A percentile compares a stretch with the other conserved stretches of the same genome.
Evolutionary conservation across 2,329 filamentous ascomycete species (phyloP).

Genomic region (Metarhizium anisopliae): DNA sequence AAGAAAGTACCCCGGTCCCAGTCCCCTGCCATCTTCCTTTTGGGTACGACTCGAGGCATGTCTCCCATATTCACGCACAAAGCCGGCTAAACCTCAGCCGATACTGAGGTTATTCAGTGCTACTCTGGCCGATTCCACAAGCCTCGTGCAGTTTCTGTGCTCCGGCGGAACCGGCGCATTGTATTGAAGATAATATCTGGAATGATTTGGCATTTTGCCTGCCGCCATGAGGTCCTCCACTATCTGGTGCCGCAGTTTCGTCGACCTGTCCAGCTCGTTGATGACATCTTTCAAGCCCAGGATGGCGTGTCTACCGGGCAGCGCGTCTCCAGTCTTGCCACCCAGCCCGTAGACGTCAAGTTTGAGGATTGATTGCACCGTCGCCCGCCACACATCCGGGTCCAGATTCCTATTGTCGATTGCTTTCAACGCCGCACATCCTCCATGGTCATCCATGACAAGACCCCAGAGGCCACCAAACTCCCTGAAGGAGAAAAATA

Average conservation of each 20-base stretch:
- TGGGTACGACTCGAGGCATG: not conserved
- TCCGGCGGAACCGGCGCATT: slow-evolving; percentile 21
- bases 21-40: not conserved
- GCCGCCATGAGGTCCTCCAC: slow-evolving; percentile 36
- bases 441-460: slow-evolving; percentile 14
- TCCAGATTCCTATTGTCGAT: slow-evolving; percentile 36
- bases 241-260: slow-evolving; percentile 36
- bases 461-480: slow-evolving; percentile 42
- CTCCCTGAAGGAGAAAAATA: slow-evolving; percentile 35
- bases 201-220: slow-evolving; percentile 21
- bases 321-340: slow-evolving; percentile 7
- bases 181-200: slow-evolving; percentile 18
- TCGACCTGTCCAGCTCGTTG: slow-evolving; percentile 41
- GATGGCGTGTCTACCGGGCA: slow-evolving; percentile 20
- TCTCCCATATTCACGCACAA: not conserved
- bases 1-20: too few species aligned
- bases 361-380: slow-evolving; percentile 44
- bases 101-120: slow-evolving; percentile 48
- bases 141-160: slow-evolving; percentile 35
- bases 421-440: slow-evolving; percentile 14
- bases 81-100: not conserved
- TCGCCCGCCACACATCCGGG: slow-evolving; percentile 44
- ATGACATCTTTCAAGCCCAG: slow-evolving; percentile 48
- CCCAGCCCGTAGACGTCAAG: slow-evolving; percentile 48
- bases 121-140: slow-evolving; percentile 44